Evolutionary conservation across 2,329 filamentous ascomycete genomes (phyloP), one percentile per base, ranked within the genome.

Genomic region (Beauveria caledonica): DNA sequence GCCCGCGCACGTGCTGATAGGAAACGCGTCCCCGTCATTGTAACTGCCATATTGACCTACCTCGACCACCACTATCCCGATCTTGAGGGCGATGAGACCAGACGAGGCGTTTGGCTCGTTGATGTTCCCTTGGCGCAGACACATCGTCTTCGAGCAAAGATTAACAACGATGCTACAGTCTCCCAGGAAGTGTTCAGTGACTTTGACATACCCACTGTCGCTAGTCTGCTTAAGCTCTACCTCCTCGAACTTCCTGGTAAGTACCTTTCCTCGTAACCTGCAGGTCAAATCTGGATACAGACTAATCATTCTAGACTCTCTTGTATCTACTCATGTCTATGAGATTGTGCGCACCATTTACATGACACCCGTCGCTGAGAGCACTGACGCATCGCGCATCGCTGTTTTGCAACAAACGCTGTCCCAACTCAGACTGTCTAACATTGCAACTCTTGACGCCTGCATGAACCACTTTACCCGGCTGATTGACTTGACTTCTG

Each of bases 281-380:
- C 46, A 60, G 50, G 55, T 17, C 33, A 48, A 11, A 29, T 39
- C 19, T 9, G 40, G 17, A 27, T 44, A 19, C 33, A 15, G 33
- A 36, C 71, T 78, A 63, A 75, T 64, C 46, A 19, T 21, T 51
- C 10, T 66, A 94, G 94, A 99, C 75, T 97, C 94, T n/a, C 82
- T 99, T 63, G 93, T 99, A 63, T 97, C 94, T 60, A 96, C 92
- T 45, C 93, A 97, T 72, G 92, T 99, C 62, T 99, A 99, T 73
- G 95, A 99, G 77, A 97, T 99, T 70, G 87, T 99, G 71, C 92
- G 96, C 76, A 97, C 92, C 2, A 95, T 99, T 65, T 99, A 99
- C 78, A 87, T 86, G 51, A 92, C 89, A 15, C 87, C 91, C 13
- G 81, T 88, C 51, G 83, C 88, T 46, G 90, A 96, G 61, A 83